Evolutionary conservation across 2,329 filamentous ascomycete species (phyloP), one percentile per base, ranked within the genome.

Genomic region (Fusarium sp.): DNA sequence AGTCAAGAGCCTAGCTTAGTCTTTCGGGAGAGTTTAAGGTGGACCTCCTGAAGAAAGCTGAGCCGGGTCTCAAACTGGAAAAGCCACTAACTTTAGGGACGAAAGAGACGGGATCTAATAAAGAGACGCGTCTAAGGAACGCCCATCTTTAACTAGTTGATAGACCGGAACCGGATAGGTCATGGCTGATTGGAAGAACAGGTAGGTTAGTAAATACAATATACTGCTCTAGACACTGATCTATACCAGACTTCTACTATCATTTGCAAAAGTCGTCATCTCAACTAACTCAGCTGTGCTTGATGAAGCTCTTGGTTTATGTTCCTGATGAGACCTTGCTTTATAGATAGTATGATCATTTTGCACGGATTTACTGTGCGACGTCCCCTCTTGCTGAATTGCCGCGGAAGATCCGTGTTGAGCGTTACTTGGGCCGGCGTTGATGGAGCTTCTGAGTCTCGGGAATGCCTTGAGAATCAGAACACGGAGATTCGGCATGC

Each of bases 211-310:
- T 27, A 27, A 27, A 27, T 27, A 8, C 25, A 27, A 9, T 27
- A 27, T 10, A 27, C 22, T 22, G 22, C 22, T 22, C 25, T 27
- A 27, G 25, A 27, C 25, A 10, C 9, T 27, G 9, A 27, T 47
- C 11, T 33, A 47, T 33, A 33, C 44, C 27, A 32, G 25, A 25
- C 40, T 45, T 9, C 32, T 57, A 13, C 10, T 19, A 45, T 45
- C 50, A 30, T 45, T 56, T 15, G 53, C 30, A 6, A 56, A 58
- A 1, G 32, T 56, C 5, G 27, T 32, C 50, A 58, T 56, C 7
- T 58, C 55, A 0, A 58, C 55, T 9, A 58, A 20, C 17, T 58
- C 55, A 23, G 51, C 55, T 5, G 55, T 58, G 6, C 55, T 58
- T 4, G 50, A 58, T 3, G 33, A 32, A 20, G 32, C 50, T 20